Conservation (phyloP, 2,329 filamentous ascomycete species). For the Aureobasidium uvarum region DNA sequence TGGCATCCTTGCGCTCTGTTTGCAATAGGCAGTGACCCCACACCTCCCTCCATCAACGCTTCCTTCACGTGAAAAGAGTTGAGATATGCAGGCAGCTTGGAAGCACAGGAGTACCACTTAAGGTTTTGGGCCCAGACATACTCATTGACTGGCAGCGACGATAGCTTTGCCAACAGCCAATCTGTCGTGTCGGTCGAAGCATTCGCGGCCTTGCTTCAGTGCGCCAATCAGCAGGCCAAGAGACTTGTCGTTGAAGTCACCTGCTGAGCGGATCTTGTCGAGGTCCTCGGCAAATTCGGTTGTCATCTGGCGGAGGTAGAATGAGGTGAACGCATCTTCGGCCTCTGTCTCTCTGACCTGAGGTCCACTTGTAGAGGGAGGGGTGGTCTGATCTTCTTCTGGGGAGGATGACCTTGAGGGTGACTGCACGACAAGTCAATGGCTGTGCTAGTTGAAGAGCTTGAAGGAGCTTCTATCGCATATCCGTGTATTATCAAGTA, state of each 20-base stretch:
- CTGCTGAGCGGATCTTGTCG: conserved; percentile 64
- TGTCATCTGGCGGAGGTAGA: conserved; percentile 68
- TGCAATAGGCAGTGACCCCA: neutral
- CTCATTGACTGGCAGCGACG: conserved; percentile 10
- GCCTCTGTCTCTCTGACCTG: conserved; percentile 27
- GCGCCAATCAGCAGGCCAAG: conserved; percentile 65
- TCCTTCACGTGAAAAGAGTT: conserved; percentile 7
- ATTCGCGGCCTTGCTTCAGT: conserved; percentile 63
- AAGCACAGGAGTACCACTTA: neutral
- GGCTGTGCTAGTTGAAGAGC: neutral
- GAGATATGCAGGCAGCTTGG: neutral
- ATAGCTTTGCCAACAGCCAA: conserved; percentile 38
- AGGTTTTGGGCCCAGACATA: neutral
- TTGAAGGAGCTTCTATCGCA: neutral
- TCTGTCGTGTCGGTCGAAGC: conserved; percentile 59
- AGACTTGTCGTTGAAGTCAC: conserved; percentile 67
- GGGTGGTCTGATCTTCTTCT: conserved; percentile 17
- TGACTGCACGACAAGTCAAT: conserved; percentile 6
- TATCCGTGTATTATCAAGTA: neutral
- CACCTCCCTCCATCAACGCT: neutral
- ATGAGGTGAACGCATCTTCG: conserved; percentile 55
- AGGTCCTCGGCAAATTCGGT: conserved; percentile 72
- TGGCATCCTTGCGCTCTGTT: conserved; percentile 1
- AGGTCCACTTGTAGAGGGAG: neutral
- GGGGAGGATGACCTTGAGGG: neutral